Percentiles rank a stretch among this genome's conserved stretches.
These are phyloP conservation scores for Dactylellina parvicollis DNA, from an alignment of 2,329 filamentous ascomycete genomes.

Conservation along the genomic window DNA sequence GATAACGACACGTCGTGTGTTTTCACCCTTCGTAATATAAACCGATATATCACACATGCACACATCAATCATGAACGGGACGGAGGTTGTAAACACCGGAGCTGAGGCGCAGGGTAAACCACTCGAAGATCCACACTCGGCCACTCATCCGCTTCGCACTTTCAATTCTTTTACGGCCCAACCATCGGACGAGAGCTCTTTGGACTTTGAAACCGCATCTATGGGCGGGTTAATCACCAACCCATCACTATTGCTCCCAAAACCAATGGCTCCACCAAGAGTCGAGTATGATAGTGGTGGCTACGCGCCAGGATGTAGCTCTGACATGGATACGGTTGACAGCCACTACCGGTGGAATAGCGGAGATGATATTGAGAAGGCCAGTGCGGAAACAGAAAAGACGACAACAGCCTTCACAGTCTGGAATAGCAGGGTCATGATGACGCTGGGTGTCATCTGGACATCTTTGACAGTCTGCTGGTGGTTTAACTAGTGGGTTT, in stretches of 20 bases:
- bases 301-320: neutral
- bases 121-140: neutral
- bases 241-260: neutral
- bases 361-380: neutral
- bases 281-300: neutral
- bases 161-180: slow-evolving; percentile 1
- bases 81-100: too few species aligned
- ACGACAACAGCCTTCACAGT: neutral
- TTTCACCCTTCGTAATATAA: too few species aligned
- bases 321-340: neutral
- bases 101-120: too few species aligned
- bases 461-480: neutral
- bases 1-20: too few species aligned
- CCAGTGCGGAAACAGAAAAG: neutral
- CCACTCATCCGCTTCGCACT: neutral
- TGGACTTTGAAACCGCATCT: neutral
- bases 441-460: neutral
- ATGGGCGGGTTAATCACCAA: neutral
- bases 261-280: neutral
- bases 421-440: neutral
- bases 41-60: too few species aligned
- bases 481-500: neutral
- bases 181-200: neutral
- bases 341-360: neutral
- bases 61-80: too few species aligned